Percentiles rank a stretch among this genome's conserved stretches.
These are phyloP conservation scores for Stipa capillata DNA, from an alignment of 176 grass and related monocot genomes.

Conservation along the genomic window DNA sequence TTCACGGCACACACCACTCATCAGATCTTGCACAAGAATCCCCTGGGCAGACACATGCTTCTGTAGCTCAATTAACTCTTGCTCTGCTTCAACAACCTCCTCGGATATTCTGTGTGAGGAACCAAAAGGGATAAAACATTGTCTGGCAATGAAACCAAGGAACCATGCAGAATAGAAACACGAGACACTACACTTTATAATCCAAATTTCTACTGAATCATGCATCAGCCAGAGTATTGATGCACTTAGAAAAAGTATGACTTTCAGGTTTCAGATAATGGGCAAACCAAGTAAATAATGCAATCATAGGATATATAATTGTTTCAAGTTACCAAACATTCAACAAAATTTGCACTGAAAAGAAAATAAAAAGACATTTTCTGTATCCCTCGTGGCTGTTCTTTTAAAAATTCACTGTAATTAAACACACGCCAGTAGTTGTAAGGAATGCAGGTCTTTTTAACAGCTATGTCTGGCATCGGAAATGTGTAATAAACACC, in stretches of 20 bases:
- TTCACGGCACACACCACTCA: conserved; percentile 59
- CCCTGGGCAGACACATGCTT: conserved; percentile 79
- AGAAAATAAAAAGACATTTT: too few species aligned
- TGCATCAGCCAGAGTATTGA: not conserved
- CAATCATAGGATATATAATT: not conserved
- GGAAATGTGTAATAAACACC: not conserved
- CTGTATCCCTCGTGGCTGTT: not conserved
- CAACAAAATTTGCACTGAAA: not conserved
- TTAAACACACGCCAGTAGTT: not conserved
- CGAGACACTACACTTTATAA: not conserved
- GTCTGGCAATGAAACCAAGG: not conserved
- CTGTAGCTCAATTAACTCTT: conserved; percentile 66
- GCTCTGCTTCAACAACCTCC: conserved; percentile 76
- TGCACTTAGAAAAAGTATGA: not conserved
- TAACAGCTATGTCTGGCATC: not conserved
- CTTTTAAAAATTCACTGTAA: not conserved
- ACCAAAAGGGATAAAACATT: conserved; percentile 6
- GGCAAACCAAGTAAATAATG: too few species aligned
- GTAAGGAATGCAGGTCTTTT: not conserved
- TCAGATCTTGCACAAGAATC: conserved; percentile 82
- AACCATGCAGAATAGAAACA: not conserved
- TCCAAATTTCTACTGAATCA: not conserved
- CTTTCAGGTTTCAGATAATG: not conserved
- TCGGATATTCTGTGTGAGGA: conserved; percentile 55
- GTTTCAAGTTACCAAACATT: not conserved